Evolutionary conservation across 2,329 filamentous ascomycete species (phyloP).

Genomic region (Gyromitra esculenta): DNA sequence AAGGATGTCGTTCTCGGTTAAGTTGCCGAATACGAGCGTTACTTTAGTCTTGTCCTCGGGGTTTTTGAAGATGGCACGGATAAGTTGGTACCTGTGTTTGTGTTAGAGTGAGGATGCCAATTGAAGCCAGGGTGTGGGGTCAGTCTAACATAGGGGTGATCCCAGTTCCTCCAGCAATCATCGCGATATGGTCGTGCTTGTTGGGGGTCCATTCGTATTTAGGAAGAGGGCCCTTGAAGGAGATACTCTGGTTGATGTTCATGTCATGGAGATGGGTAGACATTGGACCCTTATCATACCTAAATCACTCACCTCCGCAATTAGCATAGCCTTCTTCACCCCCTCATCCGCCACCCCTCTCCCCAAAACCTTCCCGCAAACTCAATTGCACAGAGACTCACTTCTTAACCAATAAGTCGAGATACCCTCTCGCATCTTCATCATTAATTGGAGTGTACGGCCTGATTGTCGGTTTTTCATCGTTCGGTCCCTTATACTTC

Average conservation of each 20-base stretch:
- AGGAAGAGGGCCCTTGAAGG: conserved; percentile 93
- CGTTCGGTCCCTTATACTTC: conserved; percentile 85
- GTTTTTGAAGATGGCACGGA: conserved; percentile 92
- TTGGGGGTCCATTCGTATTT: conserved; percentile 91
- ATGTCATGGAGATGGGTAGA: conserved; percentile 86
- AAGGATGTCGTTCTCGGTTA: conserved; percentile 88
- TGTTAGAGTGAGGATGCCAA: background rate
- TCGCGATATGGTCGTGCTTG: conserved; percentile 89
- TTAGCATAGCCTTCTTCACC: background rate
- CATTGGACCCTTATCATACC: conserved; percentile 89
- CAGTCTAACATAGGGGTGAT: conserved; percentile 83
- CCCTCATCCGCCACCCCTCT: background rate
- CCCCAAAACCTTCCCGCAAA: no score
- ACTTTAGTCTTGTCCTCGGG: conserved; percentile 97
- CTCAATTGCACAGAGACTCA: conserved; percentile 12
- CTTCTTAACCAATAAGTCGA: conserved; percentile 91
- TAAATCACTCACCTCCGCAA: background rate
- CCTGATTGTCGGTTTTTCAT: conserved; percentile 84
- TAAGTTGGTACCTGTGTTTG: conserved; percentile 75
- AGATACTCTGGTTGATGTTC: conserved; percentile 80
- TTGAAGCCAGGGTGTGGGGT: background rate
- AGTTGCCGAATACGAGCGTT: conserved; percentile 91
- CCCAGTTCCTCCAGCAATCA: conserved; percentile 93
- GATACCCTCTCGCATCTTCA: conserved; percentile 78
- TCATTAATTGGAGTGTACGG: conserved; percentile 94